A percentile compares a stretch with the other conserved stretches of the same genome.
phyloP scores from a whole-genome alignment of 495 filamentous ascomycete species.

The Parathielavia appendiculata region DNA sequence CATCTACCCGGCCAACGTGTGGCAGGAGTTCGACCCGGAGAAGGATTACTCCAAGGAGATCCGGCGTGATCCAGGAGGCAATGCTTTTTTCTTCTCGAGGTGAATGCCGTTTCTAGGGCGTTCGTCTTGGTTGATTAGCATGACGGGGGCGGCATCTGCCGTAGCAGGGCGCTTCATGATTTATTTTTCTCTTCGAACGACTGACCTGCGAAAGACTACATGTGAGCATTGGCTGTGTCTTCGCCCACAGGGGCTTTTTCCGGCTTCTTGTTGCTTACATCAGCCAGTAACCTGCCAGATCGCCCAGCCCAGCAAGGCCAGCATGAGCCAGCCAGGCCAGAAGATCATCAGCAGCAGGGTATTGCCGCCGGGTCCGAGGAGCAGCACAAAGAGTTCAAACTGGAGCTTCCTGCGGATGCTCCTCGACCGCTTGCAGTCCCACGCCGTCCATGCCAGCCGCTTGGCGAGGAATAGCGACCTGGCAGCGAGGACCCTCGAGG shows the following conservation, averaged over 20 bases:
- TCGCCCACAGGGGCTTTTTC: too few species aligned
- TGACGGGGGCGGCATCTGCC: not conserved
- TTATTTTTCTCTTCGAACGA: not conserved
- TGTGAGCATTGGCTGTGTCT: conserved; percentile 10
- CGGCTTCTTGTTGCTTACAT: conserved; percentile 13
- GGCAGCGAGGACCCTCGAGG: conserved; percentile 10
- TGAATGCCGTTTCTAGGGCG: conserved; percentile 6
- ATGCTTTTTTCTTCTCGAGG: conserved; percentile 83
- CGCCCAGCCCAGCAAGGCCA: conserved; percentile 23
- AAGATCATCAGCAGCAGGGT: conserved; percentile 39
- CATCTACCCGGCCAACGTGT: conserved; percentile 91
- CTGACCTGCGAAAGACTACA: not conserved
- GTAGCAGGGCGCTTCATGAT: not conserved
- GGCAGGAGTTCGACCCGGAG: conserved; percentile 90
- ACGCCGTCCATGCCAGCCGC: conserved; percentile 20
- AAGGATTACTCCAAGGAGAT: conserved; percentile 79
- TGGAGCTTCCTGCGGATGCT: conserved; percentile 38
- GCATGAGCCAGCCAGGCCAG: conserved; percentile 47
- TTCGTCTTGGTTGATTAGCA: not conserved
- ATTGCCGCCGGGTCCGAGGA: conserved; percentile 41
- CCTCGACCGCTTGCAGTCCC: conserved; percentile 30
- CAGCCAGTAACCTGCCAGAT: conserved; percentile 22
- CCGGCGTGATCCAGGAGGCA: conserved; percentile 77
- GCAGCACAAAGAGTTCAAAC: conserved; percentile 40
- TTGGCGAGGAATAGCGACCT: conserved; percentile 2